Conservation (phyloP, 768 basidiomycete genomes). For the Psilocybe sp. region DNA sequence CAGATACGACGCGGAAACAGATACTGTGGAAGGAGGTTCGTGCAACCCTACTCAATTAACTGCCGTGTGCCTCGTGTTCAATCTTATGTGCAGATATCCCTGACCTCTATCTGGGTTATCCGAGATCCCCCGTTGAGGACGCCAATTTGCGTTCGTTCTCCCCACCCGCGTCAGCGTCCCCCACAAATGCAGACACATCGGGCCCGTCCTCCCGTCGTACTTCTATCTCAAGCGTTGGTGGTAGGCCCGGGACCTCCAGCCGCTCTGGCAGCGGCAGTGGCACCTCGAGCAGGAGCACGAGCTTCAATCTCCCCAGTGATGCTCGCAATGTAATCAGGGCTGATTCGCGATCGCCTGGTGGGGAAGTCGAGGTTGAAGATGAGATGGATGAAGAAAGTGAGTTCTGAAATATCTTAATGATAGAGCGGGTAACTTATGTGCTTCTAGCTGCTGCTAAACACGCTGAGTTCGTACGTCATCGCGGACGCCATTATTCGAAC, state of each 20-base stretch:
- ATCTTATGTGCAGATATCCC: slow-evolving; percentile 67
- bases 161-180: slow-evolving; percentile 43
- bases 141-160: slow-evolving; percentile 16
- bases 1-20: slow-evolving; percentile 84
- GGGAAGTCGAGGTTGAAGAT: slow-evolving; percentile 71
- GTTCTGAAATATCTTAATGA: slow-evolving; percentile 19
- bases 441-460: slow-evolving; percentile 73
- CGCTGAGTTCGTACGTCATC: slow-evolving; percentile 75
- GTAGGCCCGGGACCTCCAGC: slow-evolving; percentile 45
- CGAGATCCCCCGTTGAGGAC: slow-evolving; percentile 30
- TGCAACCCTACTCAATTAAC: slow-evolving; percentile 2
- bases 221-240: slow-evolving; percentile 67
- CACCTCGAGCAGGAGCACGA: slow-evolving; percentile 75
- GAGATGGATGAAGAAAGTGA: slow-evolving; percentile 89
- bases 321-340: slow-evolving; percentile 58
- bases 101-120: slow-evolving; percentile 58
- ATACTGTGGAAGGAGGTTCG: slow-evolving; percentile 80
- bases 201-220: slow-evolving; percentile 72
- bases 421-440: background rate
- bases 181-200: slow-evolving; percentile 59
- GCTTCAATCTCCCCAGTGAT: slow-evolving; percentile 76
- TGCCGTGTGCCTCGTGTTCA: background rate
- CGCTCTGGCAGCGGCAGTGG: slow-evolving; percentile 50
- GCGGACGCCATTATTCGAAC: slow-evolving; percentile 85
- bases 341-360: slow-evolving; percentile 56